Percentiles rank a stretch among this genome's conserved stretches.
Evolutionary conservation across 352 stramenopile species (phyloP).

Genomic region (Globisporangium okanoganense): DNA sequence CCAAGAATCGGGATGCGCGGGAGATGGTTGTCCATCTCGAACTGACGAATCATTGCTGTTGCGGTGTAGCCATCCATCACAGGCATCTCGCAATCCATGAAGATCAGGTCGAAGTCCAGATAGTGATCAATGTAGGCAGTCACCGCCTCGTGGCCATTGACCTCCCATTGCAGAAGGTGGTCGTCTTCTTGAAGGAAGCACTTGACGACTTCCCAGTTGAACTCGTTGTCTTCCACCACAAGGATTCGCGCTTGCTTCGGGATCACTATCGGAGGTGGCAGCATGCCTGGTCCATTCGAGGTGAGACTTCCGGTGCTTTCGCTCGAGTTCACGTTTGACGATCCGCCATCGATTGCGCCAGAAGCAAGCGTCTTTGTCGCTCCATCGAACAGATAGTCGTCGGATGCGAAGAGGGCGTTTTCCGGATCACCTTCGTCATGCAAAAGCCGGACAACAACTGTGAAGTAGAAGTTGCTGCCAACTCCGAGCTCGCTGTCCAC

Average conservation of each 20-base stretch:
- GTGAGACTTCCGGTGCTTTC: constrained; percentile 36
- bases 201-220: constrained; percentile 79
- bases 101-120: constrained; percentile 58
- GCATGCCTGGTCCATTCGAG: constrained; percentile 7
- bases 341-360: constrained; percentile 13
- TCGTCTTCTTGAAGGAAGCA: constrained; percentile 72
- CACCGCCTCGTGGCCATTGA: constrained; percentile 61
- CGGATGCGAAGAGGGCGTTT: constrained; percentile 40
- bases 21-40: constrained; percentile 56
- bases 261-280: constrained; percentile 36
- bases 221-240: constrained; percentile 75
- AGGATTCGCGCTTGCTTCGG: constrained; percentile 58
- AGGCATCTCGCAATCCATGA: constrained; percentile 84
- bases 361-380: background rate
- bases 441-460: constrained; percentile 60
- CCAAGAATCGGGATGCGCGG: constrained; percentile 63
- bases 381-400: constrained; percentile 46
- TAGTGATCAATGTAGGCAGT: constrained; percentile 51
- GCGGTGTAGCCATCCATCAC: constrained; percentile 78
- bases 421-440: constrained; percentile 42
- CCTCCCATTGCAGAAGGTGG: constrained; percentile 66
- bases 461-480: constrained; percentile 87
- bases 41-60: constrained; percentile 57
- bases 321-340: constrained; percentile 35
- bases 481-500: constrained; percentile 75